These are phyloP conservation scores for Globisporangium nagaii DNA, from an alignment of 352 stramenopile genomes.

Conservation along the genomic window DNA sequence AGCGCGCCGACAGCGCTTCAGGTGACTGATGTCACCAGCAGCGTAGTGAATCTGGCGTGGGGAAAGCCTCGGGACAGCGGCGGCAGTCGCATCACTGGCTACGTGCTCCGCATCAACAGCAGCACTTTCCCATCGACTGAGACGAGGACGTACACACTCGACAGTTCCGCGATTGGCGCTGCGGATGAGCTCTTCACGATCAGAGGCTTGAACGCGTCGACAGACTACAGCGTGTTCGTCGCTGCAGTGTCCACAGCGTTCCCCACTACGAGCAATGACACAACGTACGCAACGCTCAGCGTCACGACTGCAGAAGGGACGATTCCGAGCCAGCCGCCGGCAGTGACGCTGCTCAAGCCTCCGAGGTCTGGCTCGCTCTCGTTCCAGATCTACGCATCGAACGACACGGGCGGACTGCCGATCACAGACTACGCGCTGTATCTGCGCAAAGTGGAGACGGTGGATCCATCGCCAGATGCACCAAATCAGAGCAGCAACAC, in stretches of 20 bases:
- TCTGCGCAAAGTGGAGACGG: slow-evolving; percentile 15
- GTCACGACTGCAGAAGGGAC: slow-evolving; percentile 17
- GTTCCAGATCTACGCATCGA: slow-evolving; percentile 22
- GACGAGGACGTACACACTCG: neutral
- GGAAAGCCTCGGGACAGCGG: slow-evolving; percentile 26
- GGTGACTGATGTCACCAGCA: slow-evolving; percentile 5
- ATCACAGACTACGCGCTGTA: slow-evolving; percentile 33
- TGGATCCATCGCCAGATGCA: neutral
- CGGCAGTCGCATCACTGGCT: slow-evolving; percentile 23
- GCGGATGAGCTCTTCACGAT: slow-evolving; percentile 8
- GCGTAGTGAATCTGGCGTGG: slow-evolving; percentile 29
- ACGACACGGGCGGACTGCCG: slow-evolving; percentile 27
- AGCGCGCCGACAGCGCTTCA: slow-evolving; percentile 19
- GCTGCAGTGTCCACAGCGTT: slow-evolving; percentile 19
- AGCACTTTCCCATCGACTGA: slow-evolving; percentile 1
- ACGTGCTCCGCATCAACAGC: slow-evolving; percentile 12
- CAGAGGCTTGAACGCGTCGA: slow-evolving; percentile 26
- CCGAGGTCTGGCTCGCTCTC: slow-evolving; percentile 28
- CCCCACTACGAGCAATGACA: neutral
- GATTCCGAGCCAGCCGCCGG: slow-evolving; percentile 11
- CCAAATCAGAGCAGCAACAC: neutral
- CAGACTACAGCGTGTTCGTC: slow-evolving; percentile 27
- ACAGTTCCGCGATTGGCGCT: neutral
- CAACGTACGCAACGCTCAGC: slow-evolving; percentile 6
- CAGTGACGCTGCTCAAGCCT: slow-evolving; percentile 14